A percentile compares a stretch with the other conserved stretches of the same genome.
Conservation (phyloP, 441 rosid species). For the Gossypium lobatum region DNA sequence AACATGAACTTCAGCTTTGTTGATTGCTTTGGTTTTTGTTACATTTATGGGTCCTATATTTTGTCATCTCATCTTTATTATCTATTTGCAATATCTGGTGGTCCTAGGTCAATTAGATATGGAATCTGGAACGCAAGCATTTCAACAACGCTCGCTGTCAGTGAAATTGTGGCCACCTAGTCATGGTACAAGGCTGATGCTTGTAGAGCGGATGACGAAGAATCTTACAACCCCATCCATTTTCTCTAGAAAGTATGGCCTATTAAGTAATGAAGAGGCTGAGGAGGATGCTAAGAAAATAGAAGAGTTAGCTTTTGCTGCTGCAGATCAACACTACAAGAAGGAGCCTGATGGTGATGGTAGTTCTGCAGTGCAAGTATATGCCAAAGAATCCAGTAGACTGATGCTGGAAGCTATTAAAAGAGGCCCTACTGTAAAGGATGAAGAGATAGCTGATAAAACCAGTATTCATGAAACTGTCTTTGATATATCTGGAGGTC, state of each 20-base stretch:
- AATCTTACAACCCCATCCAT: slow-evolving; percentile 52
- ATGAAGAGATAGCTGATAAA: slow-evolving; percentile 27
- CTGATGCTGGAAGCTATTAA: slow-evolving; percentile 55
- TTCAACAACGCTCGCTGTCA: slow-evolving; percentile 28
- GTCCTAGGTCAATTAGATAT: slow-evolving; percentile 34
- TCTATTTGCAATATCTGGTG: neutral
- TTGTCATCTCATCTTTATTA: neutral
- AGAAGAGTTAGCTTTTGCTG: slow-evolving; percentile 44
- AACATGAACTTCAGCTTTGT: neutral
- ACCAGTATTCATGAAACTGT: slow-evolving; percentile 17
- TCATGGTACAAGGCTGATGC: slow-evolving; percentile 55
- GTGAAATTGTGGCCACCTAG: slow-evolving; percentile 73
- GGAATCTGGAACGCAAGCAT: slow-evolving; percentile 40
- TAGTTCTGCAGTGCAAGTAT: slow-evolving; percentile 57
- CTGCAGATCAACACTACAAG: slow-evolving; percentile 45
- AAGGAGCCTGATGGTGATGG: slow-evolving; percentile 69
- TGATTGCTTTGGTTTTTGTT: neutral
- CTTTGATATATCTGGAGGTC: slow-evolving; percentile 62
- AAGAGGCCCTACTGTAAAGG: slow-evolving; percentile 43
- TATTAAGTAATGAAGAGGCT: slow-evolving; percentile 43
- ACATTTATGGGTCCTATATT: neutral
- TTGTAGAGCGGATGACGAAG: slow-evolving; percentile 54
- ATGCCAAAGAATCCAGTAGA: slow-evolving; percentile 63
- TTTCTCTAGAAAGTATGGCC: slow-evolving; percentile 56
- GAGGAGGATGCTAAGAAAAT: slow-evolving; percentile 47